Percentiles rank a stretch among this genome's conserved stretches.
These are phyloP conservation scores for Rubus parviflorus DNA, from an alignment of 306 rosid genomes.

Conservation along the genomic window DNA sequence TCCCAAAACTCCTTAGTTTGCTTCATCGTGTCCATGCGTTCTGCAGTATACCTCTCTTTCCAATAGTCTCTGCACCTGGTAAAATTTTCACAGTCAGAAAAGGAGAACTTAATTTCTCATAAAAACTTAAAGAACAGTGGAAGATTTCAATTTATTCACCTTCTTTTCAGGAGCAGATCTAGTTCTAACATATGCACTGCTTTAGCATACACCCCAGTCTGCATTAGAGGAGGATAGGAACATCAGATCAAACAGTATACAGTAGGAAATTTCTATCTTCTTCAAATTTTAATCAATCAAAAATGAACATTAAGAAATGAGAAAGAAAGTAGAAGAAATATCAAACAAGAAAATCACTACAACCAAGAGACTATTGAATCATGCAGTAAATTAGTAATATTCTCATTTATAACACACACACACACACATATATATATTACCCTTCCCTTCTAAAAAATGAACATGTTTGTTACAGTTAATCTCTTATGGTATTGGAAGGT, in stretches of 20 bases:
- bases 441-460: background rate
- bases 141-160: slow-evolving; percentile 41
- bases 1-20: slow-evolving; percentile 77
- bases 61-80: slow-evolving; percentile 67
- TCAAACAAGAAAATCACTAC: background rate
- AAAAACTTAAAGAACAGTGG: background rate
- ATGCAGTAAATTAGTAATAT: background rate
- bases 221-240: slow-evolving; percentile 25
- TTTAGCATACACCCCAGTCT: slow-evolving; percentile 67
- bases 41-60: slow-evolving; percentile 63
- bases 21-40: slow-evolving; percentile 48
- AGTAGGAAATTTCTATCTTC: background rate
- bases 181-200: slow-evolving; percentile 73
- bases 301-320: background rate
- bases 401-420: background rate
- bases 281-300: background rate
- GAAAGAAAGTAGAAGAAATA: background rate
- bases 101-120: background rate
- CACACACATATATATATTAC: background rate
- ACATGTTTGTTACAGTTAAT: background rate
- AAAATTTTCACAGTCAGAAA: slow-evolving; percentile 15
- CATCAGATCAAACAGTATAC: background rate
- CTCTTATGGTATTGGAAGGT: background rate
- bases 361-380: too few relatives aligned
- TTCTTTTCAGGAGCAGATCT: slow-evolving; percentile 67